Evolutionary conservation across 805 yeast species (phyloP).

Genomic region (Scheffersomyces stipitis): DNA sequence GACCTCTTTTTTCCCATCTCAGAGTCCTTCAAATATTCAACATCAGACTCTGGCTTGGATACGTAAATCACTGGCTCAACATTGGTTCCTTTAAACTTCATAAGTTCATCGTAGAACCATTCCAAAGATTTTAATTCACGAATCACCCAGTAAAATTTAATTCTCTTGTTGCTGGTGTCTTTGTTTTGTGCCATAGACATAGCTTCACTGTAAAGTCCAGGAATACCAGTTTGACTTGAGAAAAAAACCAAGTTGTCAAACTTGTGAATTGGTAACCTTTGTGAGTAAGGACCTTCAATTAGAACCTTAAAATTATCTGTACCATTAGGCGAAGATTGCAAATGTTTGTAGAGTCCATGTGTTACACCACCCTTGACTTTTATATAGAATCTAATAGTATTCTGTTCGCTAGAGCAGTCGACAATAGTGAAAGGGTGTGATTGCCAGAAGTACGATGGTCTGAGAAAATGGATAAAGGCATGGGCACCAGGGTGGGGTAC

Average conservation of each 20-base stretch:
- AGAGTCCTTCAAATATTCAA: constrained; percentile 6
- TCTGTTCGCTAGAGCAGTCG: constrained; percentile 38
- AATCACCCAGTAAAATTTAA: constrained; percentile 35
- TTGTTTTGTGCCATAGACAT: constrained; percentile 16
- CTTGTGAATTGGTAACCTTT: constrained; percentile 24
- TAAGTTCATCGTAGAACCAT: constrained; percentile 36
- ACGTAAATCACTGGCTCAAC: constrained; percentile 41
- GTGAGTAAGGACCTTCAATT: constrained; percentile 42
- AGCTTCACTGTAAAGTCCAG: constrained; percentile 35
- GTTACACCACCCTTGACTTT: constrained; percentile 58
- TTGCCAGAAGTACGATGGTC: constrained; percentile 53
- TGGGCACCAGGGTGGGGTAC: constrained; percentile 60
- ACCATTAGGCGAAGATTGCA: constrained; percentile 24
- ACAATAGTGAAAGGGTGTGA: constrained; percentile 68
- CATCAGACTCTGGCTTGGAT: constrained; percentile 22
- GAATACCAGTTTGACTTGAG: constrained; percentile 40
- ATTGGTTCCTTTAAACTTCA: constrained; percentile 25
- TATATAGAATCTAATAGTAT: constrained; percentile 47
- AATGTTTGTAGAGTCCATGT: constrained; percentile 20
- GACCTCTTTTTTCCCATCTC: background rate
- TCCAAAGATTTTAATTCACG: constrained; percentile 34
- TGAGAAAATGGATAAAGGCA: constrained; percentile 54
- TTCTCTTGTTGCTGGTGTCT: constrained; percentile 4
- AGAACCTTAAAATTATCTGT: constrained; percentile 24
- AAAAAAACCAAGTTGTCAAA: constrained; percentile 33